A percentile compares a stretch with the other conserved stretches of the same genome.
Conservation (phyloP, 495 filamentous ascomycete genomes). For the Trypethelium eluteriae region DNA sequence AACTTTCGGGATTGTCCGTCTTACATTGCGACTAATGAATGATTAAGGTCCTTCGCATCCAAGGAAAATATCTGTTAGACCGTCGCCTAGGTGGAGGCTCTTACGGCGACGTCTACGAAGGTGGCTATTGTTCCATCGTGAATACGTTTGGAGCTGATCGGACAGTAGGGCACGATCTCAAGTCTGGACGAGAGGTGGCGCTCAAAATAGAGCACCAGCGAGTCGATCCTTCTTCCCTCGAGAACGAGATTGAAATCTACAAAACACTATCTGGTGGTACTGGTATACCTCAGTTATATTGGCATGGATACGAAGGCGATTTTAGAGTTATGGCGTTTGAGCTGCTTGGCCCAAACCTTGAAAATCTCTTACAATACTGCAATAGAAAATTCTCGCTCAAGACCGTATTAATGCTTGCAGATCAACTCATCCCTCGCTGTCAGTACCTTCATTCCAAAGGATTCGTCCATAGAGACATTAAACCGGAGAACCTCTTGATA, state of each 20-base stretch:
- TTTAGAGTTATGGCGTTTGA: conserved; percentile 31
- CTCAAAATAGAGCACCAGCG: conserved; percentile 32
- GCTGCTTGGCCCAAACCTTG: conserved; percentile 38
- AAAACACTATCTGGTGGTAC: conserved; percentile 23
- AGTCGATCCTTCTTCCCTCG: conserved; percentile 22
- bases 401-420: conserved; percentile 37
- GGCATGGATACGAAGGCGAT: conserved; percentile 30
- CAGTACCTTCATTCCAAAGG: conserved; percentile 34
- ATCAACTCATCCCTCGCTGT: conserved; percentile 31
- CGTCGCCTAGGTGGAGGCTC: conserved; percentile 31
- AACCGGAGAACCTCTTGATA: conserved; percentile 36
- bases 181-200: conserved; percentile 32
- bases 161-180: conserved; percentile 30
- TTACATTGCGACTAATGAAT: background rate
- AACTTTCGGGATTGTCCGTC: conserved; percentile 5
- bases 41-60: conserved; percentile 13
- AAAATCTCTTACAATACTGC: conserved; percentile 36
- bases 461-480: conserved; percentile 36
- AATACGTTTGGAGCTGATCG: conserved; percentile 4
- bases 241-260: conserved; percentile 28
- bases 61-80: conserved; percentile 26
- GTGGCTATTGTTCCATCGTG: conserved; percentile 11
- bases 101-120: conserved; percentile 30
- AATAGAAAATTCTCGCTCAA: conserved; percentile 36
- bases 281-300: conserved; percentile 33